phyloP scores from a whole-genome alignment of 257 asterid species.

The Solanum sparsipilum region DNA sequence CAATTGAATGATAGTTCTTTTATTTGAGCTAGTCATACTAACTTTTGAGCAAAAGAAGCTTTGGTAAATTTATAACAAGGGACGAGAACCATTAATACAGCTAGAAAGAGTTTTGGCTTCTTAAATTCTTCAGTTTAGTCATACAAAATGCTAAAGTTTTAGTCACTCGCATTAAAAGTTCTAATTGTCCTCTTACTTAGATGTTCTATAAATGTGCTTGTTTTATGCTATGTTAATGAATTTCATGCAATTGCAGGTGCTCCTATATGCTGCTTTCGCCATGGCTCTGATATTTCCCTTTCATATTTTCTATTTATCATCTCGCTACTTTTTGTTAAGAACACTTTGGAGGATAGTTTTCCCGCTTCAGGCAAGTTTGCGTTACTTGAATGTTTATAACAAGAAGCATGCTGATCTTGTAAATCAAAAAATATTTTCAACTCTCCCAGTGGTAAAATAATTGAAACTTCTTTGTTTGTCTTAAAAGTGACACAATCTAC shows the following conservation, averaged over 20 bases:
- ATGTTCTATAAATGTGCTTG: not conserved
- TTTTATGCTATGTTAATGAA: not conserved
- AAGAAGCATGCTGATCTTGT: not conserved
- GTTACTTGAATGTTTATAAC: not conserved
- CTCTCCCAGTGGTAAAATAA: not conserved
- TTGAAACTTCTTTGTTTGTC: not conserved
- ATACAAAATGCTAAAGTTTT: not conserved
- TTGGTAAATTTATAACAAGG: not conserved
- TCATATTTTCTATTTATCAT: constrained; percentile 72
- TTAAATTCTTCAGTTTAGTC: not conserved
- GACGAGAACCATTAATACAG: not conserved
- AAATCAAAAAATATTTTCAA: not conserved
- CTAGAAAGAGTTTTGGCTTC: not conserved
- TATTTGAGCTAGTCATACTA: not conserved
- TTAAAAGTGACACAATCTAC: not conserved
- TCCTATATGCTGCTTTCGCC: constrained; percentile 66
- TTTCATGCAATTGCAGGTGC: constrained; percentile 54
- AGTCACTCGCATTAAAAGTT: not conserved
- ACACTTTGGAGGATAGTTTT: constrained; percentile 72
- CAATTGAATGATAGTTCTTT: constrained; percentile 1
- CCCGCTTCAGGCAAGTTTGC: constrained; percentile 81
- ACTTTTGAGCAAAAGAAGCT: not conserved
- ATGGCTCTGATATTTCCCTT: constrained; percentile 87
- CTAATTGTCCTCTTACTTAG: not conserved
- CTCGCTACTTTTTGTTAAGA: constrained; percentile 87